Base-by-base conservation (phyloP, 805 yeast genomes). In the Torulaspora indica region DNA sequence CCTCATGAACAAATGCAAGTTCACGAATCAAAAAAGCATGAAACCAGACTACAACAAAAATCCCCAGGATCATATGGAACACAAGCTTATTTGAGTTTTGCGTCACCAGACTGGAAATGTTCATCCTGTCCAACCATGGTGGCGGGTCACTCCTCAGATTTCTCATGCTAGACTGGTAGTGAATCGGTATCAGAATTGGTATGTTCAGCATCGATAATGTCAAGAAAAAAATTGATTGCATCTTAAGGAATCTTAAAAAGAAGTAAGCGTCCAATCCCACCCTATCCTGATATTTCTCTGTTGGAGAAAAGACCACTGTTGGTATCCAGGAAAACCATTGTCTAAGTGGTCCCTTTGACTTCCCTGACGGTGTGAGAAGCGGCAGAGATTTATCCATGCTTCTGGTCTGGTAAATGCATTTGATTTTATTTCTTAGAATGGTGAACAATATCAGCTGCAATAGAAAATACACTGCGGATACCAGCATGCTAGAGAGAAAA, bases 191-290 rank as follows among this genome's bases (percentile, higher is more conserved):
- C 25, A 88, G 64, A 0, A 83, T 64, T 0, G 86, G 75, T 22
- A 84, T 63, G 43, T 79, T 76, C 8, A 82, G 46, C 0, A 75
- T 40, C 0, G 86, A 81, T 17, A 82, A 60, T 0, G 73, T 70
- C 1, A 67, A 53, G 55, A 82, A 82, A 36, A 82, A 69, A 1
- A 74, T 48, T 25, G 78, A 56, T 8, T 84, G 55, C 4, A 81
- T 64, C 38, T 68, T 61, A 36, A 87, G 56, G 53, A 75, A 86
- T 39, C 95, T 62, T 2, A 86, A 54, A 51, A 85, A 82, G 56
- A 82, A 81, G 58, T 82, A 86, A 0, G 89, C 79, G 60, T 88
- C 96, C 6, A 85, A 58, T 0, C 95, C 95, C 48, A 35, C 40
- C 7, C 18, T 43, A 13, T 47, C 40, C 22, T 71, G 57, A 53